Evolutionary conservation across 2,329 filamentous ascomycete species (phyloP).

Genomic region (Cladophialophora immunda): DNA sequence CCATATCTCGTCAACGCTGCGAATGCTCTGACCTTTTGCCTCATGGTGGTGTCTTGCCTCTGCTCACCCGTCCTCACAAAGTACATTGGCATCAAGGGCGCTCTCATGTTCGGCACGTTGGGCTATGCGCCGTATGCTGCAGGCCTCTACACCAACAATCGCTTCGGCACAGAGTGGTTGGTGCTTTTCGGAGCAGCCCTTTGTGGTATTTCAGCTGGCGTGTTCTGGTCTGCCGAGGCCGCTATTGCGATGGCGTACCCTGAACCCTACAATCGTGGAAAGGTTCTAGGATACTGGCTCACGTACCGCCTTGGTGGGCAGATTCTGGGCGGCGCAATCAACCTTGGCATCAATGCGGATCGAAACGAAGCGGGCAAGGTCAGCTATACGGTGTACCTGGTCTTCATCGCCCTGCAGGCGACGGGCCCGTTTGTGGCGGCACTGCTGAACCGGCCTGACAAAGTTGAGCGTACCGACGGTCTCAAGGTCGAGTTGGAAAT

Average conservation of each 20-base stretch:
- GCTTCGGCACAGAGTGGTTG: conserved; percentile 74
- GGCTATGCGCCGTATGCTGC: conserved; percentile 77
- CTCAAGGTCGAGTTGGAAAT: conserved; percentile 68
- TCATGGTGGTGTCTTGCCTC: conserved; percentile 76
- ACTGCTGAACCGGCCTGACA: conserved; percentile 66
- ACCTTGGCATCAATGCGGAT: conserved; percentile 70
- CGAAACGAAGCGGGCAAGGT: conserved; percentile 69
- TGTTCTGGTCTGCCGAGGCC: conserved; percentile 80
- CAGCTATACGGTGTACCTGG: conserved; percentile 72
- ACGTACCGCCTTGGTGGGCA: conserved; percentile 69
- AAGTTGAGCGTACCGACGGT: conserved; percentile 73
- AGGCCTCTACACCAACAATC: conserved; percentile 75
- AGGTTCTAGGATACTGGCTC: conserved; percentile 74
- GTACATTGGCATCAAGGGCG: conserved; percentile 74
- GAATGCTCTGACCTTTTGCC: conserved; percentile 75
- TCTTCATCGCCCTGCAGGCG: conserved; percentile 76
- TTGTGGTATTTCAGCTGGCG: conserved; percentile 74
- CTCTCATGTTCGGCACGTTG: conserved; percentile 75
- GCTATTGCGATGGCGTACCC: conserved; percentile 77
- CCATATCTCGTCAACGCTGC: conserved; percentile 75
- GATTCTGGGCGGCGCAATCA: conserved; percentile 76
- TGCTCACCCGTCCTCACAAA: conserved; percentile 71
- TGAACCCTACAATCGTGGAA: conserved; percentile 72
- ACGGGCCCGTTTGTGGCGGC: conserved; percentile 70
- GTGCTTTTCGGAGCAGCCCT: conserved; percentile 72